These are phyloP conservation scores for Polyporus arcularius DNA, from an alignment of 768 basidiomycete species.

Conservation along the genomic window DNA sequence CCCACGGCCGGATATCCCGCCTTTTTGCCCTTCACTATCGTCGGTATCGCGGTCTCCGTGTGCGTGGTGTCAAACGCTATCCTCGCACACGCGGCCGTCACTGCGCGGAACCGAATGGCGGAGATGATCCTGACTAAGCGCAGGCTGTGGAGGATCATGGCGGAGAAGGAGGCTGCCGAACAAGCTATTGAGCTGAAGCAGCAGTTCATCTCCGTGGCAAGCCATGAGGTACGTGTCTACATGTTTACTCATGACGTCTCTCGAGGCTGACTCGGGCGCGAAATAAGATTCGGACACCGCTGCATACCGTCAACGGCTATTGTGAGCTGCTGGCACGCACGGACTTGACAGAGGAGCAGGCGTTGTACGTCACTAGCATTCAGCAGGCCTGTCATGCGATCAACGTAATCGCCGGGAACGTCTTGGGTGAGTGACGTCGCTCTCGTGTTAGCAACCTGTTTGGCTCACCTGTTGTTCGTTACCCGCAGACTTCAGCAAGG, in stretches of 20 bases:
- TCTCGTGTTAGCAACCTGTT: background rate
- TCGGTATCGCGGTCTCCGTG: slow-evolving; percentile 25
- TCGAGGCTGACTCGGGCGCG: background rate
- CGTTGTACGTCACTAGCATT: slow-evolving; percentile 29
- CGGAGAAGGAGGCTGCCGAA: slow-evolving; percentile 33
- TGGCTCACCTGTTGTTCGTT: background rate
- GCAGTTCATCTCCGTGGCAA: slow-evolving; percentile 33
- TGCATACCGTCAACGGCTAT: slow-evolving; percentile 33
- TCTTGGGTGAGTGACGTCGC: slow-evolving; percentile 22
- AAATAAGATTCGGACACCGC: slow-evolving; percentile 28
- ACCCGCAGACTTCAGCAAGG: slow-evolving; percentile 31
- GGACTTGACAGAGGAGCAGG: slow-evolving; percentile 27
- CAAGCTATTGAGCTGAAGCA: slow-evolving; percentile 33
- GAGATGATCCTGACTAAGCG: slow-evolving; percentile 31
- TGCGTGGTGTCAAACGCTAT: slow-evolving; percentile 30
- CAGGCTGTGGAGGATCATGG: slow-evolving; percentile 32
- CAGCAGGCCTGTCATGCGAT: slow-evolving; percentile 33
- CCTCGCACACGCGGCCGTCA: slow-evolving; percentile 28
- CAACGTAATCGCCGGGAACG: slow-evolving; percentile 33
- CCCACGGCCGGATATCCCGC: slow-evolving; percentile 26
- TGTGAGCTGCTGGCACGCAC: slow-evolving; percentile 30
- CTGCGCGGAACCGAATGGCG: slow-evolving; percentile 31
- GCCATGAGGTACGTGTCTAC: slow-evolving; percentile 26
- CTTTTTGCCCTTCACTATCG: slow-evolving; percentile 26
- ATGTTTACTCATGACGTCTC: background rate